Percentiles rank a stretch among this genome's conserved stretches.
phyloP scores from a whole-genome alignment of 2,329 filamentous ascomycete species.

The Xylaria hypoxylon region DNA sequence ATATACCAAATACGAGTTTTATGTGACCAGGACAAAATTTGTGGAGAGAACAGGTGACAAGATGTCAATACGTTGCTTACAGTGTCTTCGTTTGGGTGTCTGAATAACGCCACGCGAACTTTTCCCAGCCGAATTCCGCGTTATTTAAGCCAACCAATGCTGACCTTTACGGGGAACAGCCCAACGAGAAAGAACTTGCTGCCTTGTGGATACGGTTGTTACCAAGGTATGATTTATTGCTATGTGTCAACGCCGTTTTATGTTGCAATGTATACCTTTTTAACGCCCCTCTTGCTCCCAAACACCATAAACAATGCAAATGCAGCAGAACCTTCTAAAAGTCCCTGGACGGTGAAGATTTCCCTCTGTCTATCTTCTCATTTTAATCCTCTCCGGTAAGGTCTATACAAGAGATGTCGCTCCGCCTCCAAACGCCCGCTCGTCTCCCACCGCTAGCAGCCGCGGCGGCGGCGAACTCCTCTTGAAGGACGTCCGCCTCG shows the following conservation, averaged over 20 bases:
- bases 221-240: no score
- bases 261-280: background rate
- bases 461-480: background rate
- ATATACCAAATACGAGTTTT: constrained; percentile 12
- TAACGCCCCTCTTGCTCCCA: no score
- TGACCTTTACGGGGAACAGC: no score
- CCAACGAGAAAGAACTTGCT: no score
- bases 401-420: constrained; percentile 50
- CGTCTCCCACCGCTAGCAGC: background rate
- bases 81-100: background rate
- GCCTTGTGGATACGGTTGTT: no score
- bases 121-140: no score
- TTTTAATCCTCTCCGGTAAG: constrained; percentile 47
- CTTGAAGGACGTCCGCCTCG: constrained; percentile 44
- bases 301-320: constrained; percentile 18
- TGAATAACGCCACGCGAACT: no score
- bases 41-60: background rate
- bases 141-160: no score
- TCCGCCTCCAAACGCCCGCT: constrained; percentile 45
- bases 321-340: background rate
- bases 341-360: background rate
- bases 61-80: background rate
- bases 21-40: background rate
- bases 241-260: background rate
- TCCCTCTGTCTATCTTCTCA: background rate